Percentiles rank a stretch among this genome's conserved stretches.
Conservation (phyloP, 2,329 filamentous ascomycete genomes). For the Trichoderma polysporum region DNA sequence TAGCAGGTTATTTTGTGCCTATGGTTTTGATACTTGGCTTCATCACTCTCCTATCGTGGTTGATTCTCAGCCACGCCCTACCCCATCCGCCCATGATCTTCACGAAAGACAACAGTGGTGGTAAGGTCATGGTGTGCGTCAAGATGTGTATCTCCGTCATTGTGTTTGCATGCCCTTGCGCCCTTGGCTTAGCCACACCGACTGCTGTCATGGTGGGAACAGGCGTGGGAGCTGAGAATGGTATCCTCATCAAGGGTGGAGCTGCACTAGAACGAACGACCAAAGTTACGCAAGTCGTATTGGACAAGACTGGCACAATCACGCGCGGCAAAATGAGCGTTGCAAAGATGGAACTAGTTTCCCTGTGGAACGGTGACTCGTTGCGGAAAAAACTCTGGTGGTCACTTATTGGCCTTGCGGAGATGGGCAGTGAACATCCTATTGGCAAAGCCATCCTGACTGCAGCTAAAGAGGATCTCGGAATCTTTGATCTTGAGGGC, state of each 20-base stretch:
- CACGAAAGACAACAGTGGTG: slow-evolving; percentile 73
- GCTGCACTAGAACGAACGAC: slow-evolving; percentile 88
- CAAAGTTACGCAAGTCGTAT: slow-evolving; percentile 82
- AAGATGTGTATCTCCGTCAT: slow-evolving; percentile 98
- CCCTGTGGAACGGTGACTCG: slow-evolving; percentile 67
- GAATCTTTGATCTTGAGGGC: slow-evolving; percentile 63
- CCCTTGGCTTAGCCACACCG: slow-evolving; percentile 90
- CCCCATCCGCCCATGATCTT: slow-evolving; percentile 87
- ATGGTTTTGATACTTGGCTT: slow-evolving; percentile 82
- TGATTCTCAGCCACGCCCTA: slow-evolving; percentile 87
- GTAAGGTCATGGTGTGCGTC: slow-evolving; percentile 92
- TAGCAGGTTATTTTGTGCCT: slow-evolving; percentile 93
- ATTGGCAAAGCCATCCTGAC: slow-evolving; percentile 84
- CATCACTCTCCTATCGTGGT: slow-evolving; percentile 86
- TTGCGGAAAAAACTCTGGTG: slow-evolving; percentile 81
- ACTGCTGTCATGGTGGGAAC: slow-evolving; percentile 99
- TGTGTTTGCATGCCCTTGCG: slow-evolving; percentile 96
- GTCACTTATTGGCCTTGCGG: slow-evolving; percentile 91
- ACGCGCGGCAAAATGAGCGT: slow-evolving; percentile 96
- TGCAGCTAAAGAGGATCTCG: slow-evolving; percentile 73
- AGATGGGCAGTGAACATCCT: slow-evolving; percentile 94
- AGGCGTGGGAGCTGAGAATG: slow-evolving; percentile 91
- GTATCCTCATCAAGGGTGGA: slow-evolving; percentile 96
- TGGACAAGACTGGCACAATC: slow-evolving; percentile 95
- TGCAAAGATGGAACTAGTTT: slow-evolving; percentile 64